Conservation (phyloP, 371 early-diverging fungal genomes). For the Mortierella sp. region DNA sequence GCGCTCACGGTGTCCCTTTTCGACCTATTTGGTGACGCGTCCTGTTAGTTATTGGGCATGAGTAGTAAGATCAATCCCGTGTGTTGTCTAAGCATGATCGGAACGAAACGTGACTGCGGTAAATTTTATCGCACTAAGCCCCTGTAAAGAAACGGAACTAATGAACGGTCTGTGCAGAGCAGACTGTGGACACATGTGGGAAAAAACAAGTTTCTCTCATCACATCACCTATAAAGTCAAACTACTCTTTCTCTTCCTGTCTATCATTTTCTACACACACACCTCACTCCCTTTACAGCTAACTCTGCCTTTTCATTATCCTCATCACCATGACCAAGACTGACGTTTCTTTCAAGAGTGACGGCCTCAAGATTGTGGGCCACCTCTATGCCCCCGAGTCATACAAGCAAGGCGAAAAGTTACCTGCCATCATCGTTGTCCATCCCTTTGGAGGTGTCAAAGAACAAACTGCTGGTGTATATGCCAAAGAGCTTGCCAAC, state of each 20-base stretch:
- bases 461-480: slow-evolving; percentile 41
- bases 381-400: slow-evolving; percentile 29
- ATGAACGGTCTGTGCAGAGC: no score
- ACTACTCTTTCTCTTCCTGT: not conserved
- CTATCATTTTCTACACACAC: not conserved
- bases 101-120: no score
- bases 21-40: no score
- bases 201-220: no score
- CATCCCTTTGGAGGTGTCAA: slow-evolving; percentile 48
- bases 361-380: slow-evolving; percentile 19
- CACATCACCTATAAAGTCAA: no score
- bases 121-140: no score
- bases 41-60: no score
- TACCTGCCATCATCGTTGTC: slow-evolving; percentile 24
- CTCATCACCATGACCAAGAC: slow-evolving; percentile 17
- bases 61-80: no score
- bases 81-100: no score
- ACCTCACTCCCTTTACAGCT: not conserved
- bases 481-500: slow-evolving; percentile 25
- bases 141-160: no score
- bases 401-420: slow-evolving; percentile 14
- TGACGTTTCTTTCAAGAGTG: slow-evolving; percentile 25
- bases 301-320: not conserved
- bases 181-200: no score
- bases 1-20: no score